Evolutionary conservation across 2,329 filamentous ascomycete genomes (phyloP).

Genomic region (Nemania sp.): DNA sequence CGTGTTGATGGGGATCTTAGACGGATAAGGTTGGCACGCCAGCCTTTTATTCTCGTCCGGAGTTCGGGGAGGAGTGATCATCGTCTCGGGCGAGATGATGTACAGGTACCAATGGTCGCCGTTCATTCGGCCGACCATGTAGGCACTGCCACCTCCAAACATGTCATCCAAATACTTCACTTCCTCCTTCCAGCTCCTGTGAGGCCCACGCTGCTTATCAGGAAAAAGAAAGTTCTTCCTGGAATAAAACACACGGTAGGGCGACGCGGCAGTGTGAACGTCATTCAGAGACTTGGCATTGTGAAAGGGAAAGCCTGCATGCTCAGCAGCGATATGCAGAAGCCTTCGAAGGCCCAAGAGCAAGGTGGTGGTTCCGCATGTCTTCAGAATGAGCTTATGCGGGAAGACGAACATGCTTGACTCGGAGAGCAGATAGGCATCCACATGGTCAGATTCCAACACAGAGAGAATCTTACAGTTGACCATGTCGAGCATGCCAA

Average conservation of each 20-base stretch:
- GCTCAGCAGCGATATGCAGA: constrained; percentile 83
- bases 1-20: constrained; percentile 58
- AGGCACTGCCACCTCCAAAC: constrained; percentile 90
- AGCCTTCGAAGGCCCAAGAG: constrained; percentile 87
- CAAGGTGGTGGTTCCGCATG: constrained; percentile 93
- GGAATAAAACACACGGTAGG: constrained; percentile 97
- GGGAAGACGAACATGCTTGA: constrained; percentile 99
- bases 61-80: constrained; percentile 80
- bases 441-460: constrained; percentile 88
- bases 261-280: constrained; percentile 76
- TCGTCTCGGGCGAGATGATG: constrained; percentile 81
- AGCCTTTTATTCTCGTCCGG: constrained; percentile 58
- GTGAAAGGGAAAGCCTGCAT: constrained; percentile 87
- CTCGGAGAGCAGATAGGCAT: constrained; percentile 95
- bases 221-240: constrained; percentile 98
- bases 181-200: constrained; percentile 97
- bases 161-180: constrained; percentile 90
- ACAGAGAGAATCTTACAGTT: constrained; percentile 98
- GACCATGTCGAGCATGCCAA: constrained; percentile 95
- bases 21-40: constrained; percentile 48
- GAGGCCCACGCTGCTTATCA: constrained; percentile 88
- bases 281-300: constrained; percentile 68
- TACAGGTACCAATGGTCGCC: constrained; percentile 99
- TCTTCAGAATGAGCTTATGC: constrained; percentile 99
- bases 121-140: constrained; percentile 99